Evolutionary conservation across 805 yeast species (phyloP), one percentile per base, ranked within the genome.

Genomic region (Candida golubevii): DNA sequence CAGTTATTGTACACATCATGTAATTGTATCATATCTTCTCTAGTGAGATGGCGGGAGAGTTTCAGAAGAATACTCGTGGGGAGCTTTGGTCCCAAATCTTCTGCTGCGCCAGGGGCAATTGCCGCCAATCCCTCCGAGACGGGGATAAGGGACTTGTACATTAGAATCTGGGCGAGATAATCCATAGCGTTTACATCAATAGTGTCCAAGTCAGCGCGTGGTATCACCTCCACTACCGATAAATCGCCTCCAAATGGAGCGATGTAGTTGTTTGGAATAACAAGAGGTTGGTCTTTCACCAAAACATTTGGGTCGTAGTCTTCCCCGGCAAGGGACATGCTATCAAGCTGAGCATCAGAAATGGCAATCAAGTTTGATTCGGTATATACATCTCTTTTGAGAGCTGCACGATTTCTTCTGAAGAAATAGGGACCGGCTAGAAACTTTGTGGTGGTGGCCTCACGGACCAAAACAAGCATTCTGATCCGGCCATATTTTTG

Each of bases 61-160:
- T 71, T 77, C 12, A 74, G 58, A 41, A 78, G 55, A 1, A 83
- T 39, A 0, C 65, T 68, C 11, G 34, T 30, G 9, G 56, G 52
- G 26, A 61, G 36, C 27, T 50, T 47, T 4, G 62, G 57, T 0
- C 48, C 71, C 38, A 71, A 73, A 48, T 77, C 83, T 2, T 76
- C 82, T 2, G 60, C 69, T 0, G 93, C 96, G 2, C 97, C 97
- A 1, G 95, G 90, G 0, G 96, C 96, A 8, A 91, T 63, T 15
- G 77, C 69, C 11, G 70, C 65, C 1, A 85, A 50, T 2, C 77
- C 67, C 15, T 75, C 78, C 0, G 50, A 43, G 9, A 82, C 57
- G 0, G 82, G 73, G 54, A 79, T 82, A 10, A 50, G 48, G 6
- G 58, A 41, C 31, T 54, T 49, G 43, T 49, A 57, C 53, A 53